Evolutionary conservation across 805 yeast genomes (phyloP).

Genomic region (Lachancea meyersii): DNA sequence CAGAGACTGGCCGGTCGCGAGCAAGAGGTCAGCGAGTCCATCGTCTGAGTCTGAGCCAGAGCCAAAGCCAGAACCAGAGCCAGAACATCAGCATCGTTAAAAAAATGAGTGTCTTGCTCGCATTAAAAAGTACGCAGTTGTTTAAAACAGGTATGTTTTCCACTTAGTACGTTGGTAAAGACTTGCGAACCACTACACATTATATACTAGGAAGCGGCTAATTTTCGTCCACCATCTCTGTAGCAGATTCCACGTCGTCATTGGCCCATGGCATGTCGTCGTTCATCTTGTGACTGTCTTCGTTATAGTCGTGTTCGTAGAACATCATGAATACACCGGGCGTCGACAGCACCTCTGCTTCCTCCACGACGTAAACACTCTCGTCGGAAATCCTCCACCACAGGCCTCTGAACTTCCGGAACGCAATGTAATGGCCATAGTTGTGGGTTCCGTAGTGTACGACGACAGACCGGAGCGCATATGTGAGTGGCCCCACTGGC

Average conservation of each 20-base stretch:
- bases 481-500: slow-evolving; percentile 44
- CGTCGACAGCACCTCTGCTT: slow-evolving; percentile 69
- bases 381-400: slow-evolving; percentile 98
- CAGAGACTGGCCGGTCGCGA: slow-evolving; percentile 21
- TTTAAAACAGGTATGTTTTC: too few species aligned
- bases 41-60: too few species aligned
- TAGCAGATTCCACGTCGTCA: too few species aligned
- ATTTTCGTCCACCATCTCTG: slow-evolving; percentile 11
- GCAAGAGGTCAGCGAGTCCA: slow-evolving; percentile 21
- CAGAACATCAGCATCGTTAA: too few species aligned
- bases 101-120: too few species aligned
- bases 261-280: slow-evolving; percentile 27
- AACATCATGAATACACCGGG: slow-evolving; percentile 93
- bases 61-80: too few species aligned
- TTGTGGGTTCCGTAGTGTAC: slow-evolving; percentile 94
- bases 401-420: slow-evolving; percentile 67
- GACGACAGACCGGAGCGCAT: slow-evolving; percentile 76
- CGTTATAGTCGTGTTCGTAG: slow-evolving; percentile 55
- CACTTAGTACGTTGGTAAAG: too few species aligned
- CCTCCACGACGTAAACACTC: slow-evolving; percentile 71
- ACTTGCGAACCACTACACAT: too few species aligned
- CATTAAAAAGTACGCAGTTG: too few species aligned
- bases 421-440: slow-evolving; percentile 95
- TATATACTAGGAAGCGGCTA: too few species aligned
- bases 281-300: slow-evolving; percentile 25